Evolutionary conservation across 371 early-diverging fungal genomes (phyloP).

Genomic region (Coemansia sp.): DNA sequence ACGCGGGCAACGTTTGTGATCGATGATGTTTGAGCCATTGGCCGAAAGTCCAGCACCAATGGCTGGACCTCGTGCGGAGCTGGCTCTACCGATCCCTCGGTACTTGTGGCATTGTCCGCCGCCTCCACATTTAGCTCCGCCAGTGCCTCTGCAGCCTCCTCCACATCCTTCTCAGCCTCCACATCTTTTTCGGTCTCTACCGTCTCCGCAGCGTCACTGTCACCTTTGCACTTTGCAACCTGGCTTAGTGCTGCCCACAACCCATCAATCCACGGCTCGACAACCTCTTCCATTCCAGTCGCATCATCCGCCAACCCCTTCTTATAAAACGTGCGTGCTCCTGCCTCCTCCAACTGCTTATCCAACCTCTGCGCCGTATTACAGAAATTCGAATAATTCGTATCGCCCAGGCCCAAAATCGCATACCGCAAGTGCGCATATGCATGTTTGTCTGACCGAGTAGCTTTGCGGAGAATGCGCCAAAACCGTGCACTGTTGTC

Average conservation of each 20-base stretch:
- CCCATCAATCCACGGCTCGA: slow-evolving; percentile 89
- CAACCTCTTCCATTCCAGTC: slow-evolving; percentile 82
- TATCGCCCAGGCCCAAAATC: slow-evolving; percentile 77
- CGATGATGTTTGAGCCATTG: slow-evolving; percentile 56
- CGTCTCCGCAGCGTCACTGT: background rate
- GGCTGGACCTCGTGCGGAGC: slow-evolving; percentile 19
- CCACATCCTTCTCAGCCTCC: background rate
- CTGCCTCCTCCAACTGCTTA: slow-evolving; percentile 68
- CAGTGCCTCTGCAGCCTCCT: background rate
- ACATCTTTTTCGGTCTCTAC: background rate
- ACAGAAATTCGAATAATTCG: slow-evolving; percentile 89
- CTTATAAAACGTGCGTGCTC: slow-evolving; percentile 69
- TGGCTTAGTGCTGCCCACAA: slow-evolving; percentile 75
- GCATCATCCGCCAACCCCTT: slow-evolving; percentile 88
- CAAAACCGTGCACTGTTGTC: slow-evolving; percentile 88
- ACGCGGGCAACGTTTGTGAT: slow-evolving; percentile 67
- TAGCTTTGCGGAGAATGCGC: slow-evolving; percentile 63
- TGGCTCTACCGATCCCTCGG: slow-evolving; percentile 17
- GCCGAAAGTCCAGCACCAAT: slow-evolving; percentile 55
- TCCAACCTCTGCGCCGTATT: slow-evolving; percentile 79
- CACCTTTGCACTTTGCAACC: slow-evolving; percentile 13
- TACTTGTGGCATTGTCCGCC: slow-evolving; percentile 9
- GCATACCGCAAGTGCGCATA: slow-evolving; percentile 43
- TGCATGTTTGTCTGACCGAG: slow-evolving; percentile 7
- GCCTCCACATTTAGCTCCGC: background rate